Evolutionary conservation across 2,329 filamentous ascomycete genomes (phyloP).

Genomic region (Fusarium chlamydosporum): DNA sequence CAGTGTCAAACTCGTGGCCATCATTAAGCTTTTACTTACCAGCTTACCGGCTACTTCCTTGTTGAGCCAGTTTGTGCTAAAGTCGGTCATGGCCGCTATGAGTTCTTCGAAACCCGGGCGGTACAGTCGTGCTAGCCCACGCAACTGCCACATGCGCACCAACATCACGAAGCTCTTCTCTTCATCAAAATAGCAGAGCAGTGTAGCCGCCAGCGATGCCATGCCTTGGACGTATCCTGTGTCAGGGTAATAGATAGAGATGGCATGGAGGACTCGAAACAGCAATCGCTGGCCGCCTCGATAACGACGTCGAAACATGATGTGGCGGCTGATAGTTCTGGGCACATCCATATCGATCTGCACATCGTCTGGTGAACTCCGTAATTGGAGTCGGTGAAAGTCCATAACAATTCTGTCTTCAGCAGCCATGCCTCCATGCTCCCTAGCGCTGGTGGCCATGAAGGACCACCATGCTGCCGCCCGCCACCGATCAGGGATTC

Average conservation of each 20-base stretch:
- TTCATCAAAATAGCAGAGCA: slow-evolving; percentile 97
- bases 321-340: slow-evolving; percentile 92
- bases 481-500: slow-evolving; percentile 96
- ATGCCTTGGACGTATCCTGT: slow-evolving; percentile 98
- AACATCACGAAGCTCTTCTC: slow-evolving; percentile 96
- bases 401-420: slow-evolving; percentile 79
- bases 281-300: slow-evolving; percentile 91
- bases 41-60: slow-evolving; percentile 86
- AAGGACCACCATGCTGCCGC: slow-evolving; percentile 96
- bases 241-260: slow-evolving; percentile 90
- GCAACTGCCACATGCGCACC: slow-evolving; percentile 91
- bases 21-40: slow-evolving; percentile 64
- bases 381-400: slow-evolving; percentile 80
- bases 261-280: slow-evolving; percentile 91
- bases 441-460: slow-evolving; percentile 80
- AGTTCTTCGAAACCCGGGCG: slow-evolving; percentile 86
- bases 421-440: slow-evolving; percentile 69
- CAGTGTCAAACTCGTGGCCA: slow-evolving; percentile 15
- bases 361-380: slow-evolving; percentile 87
- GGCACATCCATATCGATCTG: slow-evolving; percentile 99
- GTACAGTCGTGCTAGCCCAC: slow-evolving; percentile 89
- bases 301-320: slow-evolving; percentile 96
- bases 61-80: slow-evolving; percentile 86
- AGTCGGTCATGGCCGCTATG: slow-evolving; percentile 87
- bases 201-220: slow-evolving; percentile 91